Conservation (phyloP, 768 basidiomycete species). For the Filobasidium floriforme region DNA sequence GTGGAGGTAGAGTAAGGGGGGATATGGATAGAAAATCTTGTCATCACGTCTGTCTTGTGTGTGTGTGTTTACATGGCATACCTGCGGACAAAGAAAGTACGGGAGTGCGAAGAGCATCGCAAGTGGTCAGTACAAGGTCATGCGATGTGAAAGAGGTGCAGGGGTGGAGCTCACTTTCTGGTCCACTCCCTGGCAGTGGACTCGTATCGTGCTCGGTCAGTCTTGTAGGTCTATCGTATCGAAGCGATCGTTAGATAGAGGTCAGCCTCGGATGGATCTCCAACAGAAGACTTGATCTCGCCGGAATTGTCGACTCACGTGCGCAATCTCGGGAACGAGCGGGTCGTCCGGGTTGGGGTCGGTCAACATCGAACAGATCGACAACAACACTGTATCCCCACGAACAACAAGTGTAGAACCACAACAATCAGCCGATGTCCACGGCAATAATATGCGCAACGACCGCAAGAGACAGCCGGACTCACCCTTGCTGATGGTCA, state of each 20-base stretch:
- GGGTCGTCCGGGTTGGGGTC: conserved; percentile 99
- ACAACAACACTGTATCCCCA: conserved; percentile 85
- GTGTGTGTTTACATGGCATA: conserved; percentile 17
- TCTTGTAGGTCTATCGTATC: conserved; percentile 74
- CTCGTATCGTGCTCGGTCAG: conserved; percentile 92
- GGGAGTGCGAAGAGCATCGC: background rate
- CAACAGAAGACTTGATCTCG: background rate
- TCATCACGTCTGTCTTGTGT: background rate
- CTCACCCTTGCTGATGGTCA: conserved; percentile 83
- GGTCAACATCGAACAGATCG: conserved; percentile 98
- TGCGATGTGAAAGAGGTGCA: background rate
- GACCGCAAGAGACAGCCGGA: background rate
- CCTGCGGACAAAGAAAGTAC: conserved; percentile 9
- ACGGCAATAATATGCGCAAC: background rate
- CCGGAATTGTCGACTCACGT: conserved; percentile 48
- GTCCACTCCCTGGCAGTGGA: conserved; percentile 99
- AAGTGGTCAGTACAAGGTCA: background rate
- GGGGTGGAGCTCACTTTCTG: conserved; percentile 62
- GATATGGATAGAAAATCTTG: background rate
- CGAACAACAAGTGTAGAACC: no score
- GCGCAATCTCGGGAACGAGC: conserved; percentile 95
- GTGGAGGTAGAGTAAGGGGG: no score
- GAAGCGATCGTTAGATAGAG: background rate
- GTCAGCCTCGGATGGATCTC: background rate
- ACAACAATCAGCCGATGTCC: background rate